Conservation (phyloP, 1,284 basidiomycete species). For the Ustilago tritici region DNA sequence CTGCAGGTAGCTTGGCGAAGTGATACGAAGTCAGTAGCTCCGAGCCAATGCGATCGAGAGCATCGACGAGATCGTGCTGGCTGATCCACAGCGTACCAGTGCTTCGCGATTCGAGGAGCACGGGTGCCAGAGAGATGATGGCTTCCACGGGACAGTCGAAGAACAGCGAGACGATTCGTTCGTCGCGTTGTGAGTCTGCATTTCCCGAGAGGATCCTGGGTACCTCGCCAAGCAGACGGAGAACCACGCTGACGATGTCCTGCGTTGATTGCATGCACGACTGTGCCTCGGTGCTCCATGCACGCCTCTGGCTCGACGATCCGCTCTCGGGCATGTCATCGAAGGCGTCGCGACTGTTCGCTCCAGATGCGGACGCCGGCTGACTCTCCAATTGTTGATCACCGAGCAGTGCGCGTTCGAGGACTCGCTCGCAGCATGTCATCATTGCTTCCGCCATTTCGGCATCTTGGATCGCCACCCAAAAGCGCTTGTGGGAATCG, state of each 20-base stretch:
- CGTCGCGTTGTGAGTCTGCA: conserved; percentile 21
- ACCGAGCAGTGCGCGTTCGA: conserved; percentile 19
- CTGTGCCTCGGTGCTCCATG: background rate
- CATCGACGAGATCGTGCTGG: conserved; percentile 38
- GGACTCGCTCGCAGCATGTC: conserved; percentile 20
- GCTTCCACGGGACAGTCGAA: conserved; percentile 30
- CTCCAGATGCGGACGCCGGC: background rate
- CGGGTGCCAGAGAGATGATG: conserved; percentile 19
- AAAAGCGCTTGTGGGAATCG: background rate
- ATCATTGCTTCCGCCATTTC: conserved; percentile 17
- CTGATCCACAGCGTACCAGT: conserved; percentile 32
- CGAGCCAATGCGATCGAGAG: conserved; percentile 36
- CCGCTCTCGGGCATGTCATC: conserved; percentile 33
- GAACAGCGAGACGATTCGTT: conserved; percentile 22
- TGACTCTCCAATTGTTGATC: conserved; percentile 5
- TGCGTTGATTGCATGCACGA: background rate
- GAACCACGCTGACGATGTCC: conserved; percentile 9
- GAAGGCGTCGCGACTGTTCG: conserved; percentile 19
- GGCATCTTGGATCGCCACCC: conserved; percentile 29
- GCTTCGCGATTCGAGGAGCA: conserved; percentile 20
- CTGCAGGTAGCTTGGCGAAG: conserved; percentile 22
- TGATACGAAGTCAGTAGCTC: conserved; percentile 39
- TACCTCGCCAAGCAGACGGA: conserved; percentile 20
- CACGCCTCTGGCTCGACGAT: background rate
- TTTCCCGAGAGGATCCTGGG: conserved; percentile 20